Conservation (phyloP, 768 basidiomycete species). For the Psilocybe sp. region DNA sequence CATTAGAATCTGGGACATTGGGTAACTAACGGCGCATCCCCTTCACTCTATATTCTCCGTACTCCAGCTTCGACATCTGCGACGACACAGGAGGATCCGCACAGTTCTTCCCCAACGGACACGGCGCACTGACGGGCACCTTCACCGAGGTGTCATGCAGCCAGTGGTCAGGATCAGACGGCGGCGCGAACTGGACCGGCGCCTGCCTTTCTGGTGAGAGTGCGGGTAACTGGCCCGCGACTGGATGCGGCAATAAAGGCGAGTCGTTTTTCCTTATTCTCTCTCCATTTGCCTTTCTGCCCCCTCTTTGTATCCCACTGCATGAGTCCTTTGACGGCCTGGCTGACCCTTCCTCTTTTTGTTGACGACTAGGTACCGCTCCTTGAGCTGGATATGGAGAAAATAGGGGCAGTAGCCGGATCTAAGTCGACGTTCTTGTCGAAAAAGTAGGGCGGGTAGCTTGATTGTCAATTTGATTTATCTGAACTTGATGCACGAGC, state of each 20-base stretch:
- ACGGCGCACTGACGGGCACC: slow-evolving; percentile 50
- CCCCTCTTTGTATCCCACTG: no score
- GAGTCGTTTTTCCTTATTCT: not conserved
- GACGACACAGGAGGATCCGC: slow-evolving; percentile 50
- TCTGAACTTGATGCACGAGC: slow-evolving; percentile 2
- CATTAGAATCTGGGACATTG: no score
- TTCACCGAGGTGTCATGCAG: slow-evolving; percentile 56
- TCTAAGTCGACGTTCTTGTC: not conserved
- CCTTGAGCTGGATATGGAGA: slow-evolving; percentile 5
- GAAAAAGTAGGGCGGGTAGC: not conserved
- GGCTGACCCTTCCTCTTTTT: not conserved
- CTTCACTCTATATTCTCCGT: no score
- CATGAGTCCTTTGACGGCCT: not conserved
- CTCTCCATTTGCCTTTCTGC: no score
- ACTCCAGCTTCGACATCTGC: slow-evolving; percentile 56
- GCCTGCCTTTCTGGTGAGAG: slow-evolving; percentile 50
- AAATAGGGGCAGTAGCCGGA: not conserved
- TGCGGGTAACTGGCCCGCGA: slow-evolving; percentile 49
- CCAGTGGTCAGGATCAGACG: slow-evolving; percentile 56
- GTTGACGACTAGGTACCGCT: slow-evolving; percentile 16
- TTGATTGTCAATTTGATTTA: slow-evolving; percentile 4
- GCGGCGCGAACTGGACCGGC: slow-evolving; percentile 41
- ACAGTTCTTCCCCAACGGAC: slow-evolving; percentile 57
- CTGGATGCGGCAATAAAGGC: slow-evolving; percentile 56
- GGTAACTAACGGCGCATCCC: no score